Percentiles rank a stretch among this genome's conserved stretches.
phyloP scores from a whole-genome alignment of 1,284 basidiomycete genomes.

The Austroboletus rostrupii region DNA sequence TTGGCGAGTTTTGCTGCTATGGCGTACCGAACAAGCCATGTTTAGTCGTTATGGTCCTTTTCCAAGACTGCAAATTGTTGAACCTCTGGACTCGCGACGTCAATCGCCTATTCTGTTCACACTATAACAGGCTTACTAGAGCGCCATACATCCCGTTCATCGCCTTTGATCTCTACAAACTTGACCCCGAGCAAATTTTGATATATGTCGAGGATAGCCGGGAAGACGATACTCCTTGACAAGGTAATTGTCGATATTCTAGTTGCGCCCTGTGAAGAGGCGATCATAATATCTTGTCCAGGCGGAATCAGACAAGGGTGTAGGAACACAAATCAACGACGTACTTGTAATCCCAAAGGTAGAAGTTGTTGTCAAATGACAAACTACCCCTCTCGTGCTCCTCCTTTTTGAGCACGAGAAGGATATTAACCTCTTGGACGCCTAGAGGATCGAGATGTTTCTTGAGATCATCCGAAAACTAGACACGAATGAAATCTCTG shows the following conservation, averaged over 20 bases:
- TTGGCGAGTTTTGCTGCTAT: constrained; percentile 91
- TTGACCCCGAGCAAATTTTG: constrained; percentile 72
- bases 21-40: constrained; percentile 73
- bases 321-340: neutral
- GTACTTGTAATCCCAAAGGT: constrained; percentile 60
- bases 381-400: constrained; percentile 58
- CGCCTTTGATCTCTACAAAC: constrained; percentile 61
- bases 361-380: constrained; percentile 66
- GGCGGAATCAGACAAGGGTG: neutral
- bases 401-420: constrained; percentile 70
- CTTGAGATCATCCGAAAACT: constrained; percentile 74
- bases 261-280: constrained; percentile 60
- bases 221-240: constrained; percentile 82
- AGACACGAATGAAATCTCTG: neutral
- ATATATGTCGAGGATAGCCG: constrained; percentile 77
- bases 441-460: constrained; percentile 71
- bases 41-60: constrained; percentile 62
- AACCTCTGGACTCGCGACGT: constrained; percentile 49
- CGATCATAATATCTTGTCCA: constrained; percentile 62
- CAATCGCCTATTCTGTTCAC: neutral
- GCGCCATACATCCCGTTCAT: constrained; percentile 60
- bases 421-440: constrained; percentile 56
- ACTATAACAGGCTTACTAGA: constrained; percentile 44
- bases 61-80: constrained; percentile 82
- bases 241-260: constrained; percentile 67